Evolutionary conservation across 306 rosid species (phyloP), one percentile per base, ranked within the genome.

Genomic region (Senna tora): DNA sequence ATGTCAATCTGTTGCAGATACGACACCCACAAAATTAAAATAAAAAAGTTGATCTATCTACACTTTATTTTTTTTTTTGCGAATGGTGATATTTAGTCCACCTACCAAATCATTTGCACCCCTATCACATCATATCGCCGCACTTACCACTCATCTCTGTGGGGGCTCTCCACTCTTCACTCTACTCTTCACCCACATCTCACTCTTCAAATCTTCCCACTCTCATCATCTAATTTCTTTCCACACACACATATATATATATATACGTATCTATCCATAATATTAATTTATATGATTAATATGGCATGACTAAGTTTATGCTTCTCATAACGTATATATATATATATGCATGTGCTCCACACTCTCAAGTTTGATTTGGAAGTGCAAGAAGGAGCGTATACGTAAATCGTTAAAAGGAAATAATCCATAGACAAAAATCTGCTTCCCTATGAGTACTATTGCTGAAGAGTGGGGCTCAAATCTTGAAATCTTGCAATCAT

Each of bases 91-190:
- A 45, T 45, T 50, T 41, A 61, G 77, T 75, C 87, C 60, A 75
- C 80, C 22, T 73, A 84, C 69, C 84, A 74, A 80, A 85, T 85
- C 80, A 88, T 88, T 79, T 79, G 72, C 61, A 8, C 69, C 72
- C 72, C 80, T 32, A 65, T 79, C 81, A 75, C 77, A 82, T 80
- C 87, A 65, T 60, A 28, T 81, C 85, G 67, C 85, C 76, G 74
- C 80, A 76, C 36, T 70, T 17, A 67, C 56, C 76, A 68, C 73
- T 71, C 38, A 63, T 73, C 55, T 15, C 66, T 49, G 81, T 75
- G 65, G 82, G 78, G 76, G 15, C 57, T 68, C 30, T 15, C 2
- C 54, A 38, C 45, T 34, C 65, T 54, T 16, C 45, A 38, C 53
- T 34, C 65, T 54, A 38, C 53, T 34, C 65, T 54, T 16, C 11